Conservation (phyloP, 331 rosid genomes). For the Telfairia occidentalis region DNA sequence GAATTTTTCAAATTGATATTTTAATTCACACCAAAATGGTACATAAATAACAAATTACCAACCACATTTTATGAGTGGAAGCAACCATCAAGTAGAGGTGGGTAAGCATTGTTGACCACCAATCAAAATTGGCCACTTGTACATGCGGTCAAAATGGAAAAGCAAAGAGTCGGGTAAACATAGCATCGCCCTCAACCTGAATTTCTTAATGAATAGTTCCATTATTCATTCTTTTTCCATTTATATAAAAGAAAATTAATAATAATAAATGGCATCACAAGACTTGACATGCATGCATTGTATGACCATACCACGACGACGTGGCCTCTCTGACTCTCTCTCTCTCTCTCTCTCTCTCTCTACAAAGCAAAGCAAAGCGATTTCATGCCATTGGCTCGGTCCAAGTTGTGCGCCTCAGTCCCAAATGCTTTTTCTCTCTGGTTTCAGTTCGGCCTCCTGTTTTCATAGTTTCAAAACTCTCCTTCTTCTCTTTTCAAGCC, state of each 20-base stretch:
- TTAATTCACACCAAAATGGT: neutral
- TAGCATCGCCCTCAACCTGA: neutral
- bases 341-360: slow-evolving; percentile 36
- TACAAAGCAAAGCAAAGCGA: neutral
- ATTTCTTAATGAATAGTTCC: neutral
- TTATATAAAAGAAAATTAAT: neutral
- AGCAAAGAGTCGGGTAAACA: neutral
- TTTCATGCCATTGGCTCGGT: slow-evolving; percentile 16
- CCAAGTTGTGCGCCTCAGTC: slow-evolving; percentile 23
- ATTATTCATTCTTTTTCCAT: neutral
- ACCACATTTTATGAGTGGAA: neutral
- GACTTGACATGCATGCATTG: slow-evolving; percentile 27
- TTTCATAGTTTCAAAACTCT: slow-evolving; percentile 13
- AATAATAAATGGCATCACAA: slow-evolving; percentile 38
- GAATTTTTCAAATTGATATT: neutral
- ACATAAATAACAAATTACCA: neutral
- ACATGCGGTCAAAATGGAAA: neutral
- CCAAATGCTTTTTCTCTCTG: neutral
- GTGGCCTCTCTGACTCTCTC: too few species aligned
- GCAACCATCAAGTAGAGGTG: neutral
- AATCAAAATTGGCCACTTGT: neutral
- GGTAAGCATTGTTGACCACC: neutral
- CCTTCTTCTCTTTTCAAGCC: neutral
- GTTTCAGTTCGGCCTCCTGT: neutral
- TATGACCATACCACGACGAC: slow-evolving; percentile 17